Conservation (phyloP, 2,329 filamentous ascomycete genomes). For the Endoconidiophora laricicola region DNA sequence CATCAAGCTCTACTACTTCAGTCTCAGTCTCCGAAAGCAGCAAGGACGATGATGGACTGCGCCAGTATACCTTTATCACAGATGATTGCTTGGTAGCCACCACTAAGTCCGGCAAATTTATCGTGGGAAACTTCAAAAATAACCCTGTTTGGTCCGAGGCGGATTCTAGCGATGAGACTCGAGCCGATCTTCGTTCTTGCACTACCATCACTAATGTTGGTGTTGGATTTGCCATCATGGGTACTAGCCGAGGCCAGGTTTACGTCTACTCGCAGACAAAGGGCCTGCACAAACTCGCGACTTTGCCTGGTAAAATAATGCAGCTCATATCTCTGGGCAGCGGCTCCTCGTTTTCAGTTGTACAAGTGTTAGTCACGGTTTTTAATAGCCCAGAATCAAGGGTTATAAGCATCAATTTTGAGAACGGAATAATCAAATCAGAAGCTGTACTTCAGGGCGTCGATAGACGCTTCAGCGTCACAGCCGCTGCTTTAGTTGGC, state of each 20-base stretch:
- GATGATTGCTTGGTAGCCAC: slow-evolving; percentile 35
- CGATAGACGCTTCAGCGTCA: slow-evolving; percentile 32
- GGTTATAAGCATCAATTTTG: slow-evolving; percentile 25
- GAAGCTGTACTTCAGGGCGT: slow-evolving; percentile 22
- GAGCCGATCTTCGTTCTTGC: slow-evolving; percentile 27
- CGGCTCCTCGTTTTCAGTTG: not conserved
- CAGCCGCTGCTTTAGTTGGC: slow-evolving; percentile 27
- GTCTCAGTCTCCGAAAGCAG: not conserved
- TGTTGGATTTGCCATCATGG: slow-evolving; percentile 27
- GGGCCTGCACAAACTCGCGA: slow-evolving; percentile 21
- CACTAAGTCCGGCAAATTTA: slow-evolving; percentile 43
- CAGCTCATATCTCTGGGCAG: slow-evolving; percentile 27
- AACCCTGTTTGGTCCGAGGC: slow-evolving; percentile 28
- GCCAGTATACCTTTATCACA: slow-evolving; percentile 46
- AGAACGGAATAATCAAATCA: slow-evolving; percentile 18
- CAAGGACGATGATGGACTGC: slow-evolving; percentile 27
- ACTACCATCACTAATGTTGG: slow-evolving; percentile 29
- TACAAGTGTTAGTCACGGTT: slow-evolving; percentile 28
- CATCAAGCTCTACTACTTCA: not conserved
- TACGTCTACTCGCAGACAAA: slow-evolving; percentile 25
- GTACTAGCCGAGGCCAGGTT: slow-evolving; percentile 31
- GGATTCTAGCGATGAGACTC: slow-evolving; percentile 19
- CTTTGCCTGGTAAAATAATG: slow-evolving; percentile 31
- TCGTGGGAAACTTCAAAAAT: slow-evolving; percentile 26
- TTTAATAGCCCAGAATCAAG: slow-evolving; percentile 29